These are phyloP conservation scores for Achaetomiella virescens DNA, from an alignment of 495 filamentous ascomycete species.

Conservation along the genomic window DNA sequence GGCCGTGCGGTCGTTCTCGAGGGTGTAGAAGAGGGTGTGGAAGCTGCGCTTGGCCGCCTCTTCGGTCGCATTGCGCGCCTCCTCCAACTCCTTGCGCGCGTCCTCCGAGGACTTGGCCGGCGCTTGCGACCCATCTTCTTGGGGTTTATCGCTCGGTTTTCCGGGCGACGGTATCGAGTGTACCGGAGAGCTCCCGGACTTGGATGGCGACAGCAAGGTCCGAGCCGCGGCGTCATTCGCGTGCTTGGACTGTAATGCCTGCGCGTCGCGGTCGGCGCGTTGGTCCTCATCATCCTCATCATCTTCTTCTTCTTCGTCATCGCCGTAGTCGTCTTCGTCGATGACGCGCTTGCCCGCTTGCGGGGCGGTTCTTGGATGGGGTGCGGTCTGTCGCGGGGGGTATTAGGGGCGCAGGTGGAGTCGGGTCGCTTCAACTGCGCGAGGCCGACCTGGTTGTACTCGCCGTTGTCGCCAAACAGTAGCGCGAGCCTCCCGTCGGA, in stretches of 20 bases:
- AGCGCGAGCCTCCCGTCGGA: slow-evolving; percentile 46
- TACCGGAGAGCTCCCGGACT: slow-evolving; percentile 53
- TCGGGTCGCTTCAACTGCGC: slow-evolving; percentile 32
- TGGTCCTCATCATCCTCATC: slow-evolving; percentile 49
- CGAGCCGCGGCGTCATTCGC: slow-evolving; percentile 41
- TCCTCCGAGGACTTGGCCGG: slow-evolving; percentile 70
- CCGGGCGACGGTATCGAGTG: slow-evolving; percentile 47
- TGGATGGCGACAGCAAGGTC: slow-evolving; percentile 48
- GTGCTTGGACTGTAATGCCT: slow-evolving; percentile 56
- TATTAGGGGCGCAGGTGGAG: slow-evolving; percentile 26
- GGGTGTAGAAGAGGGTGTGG: slow-evolving; percentile 84
- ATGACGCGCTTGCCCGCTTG: slow-evolving; percentile 48
- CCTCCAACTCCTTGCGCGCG: slow-evolving; percentile 85
- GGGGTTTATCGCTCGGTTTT: slow-evolving; percentile 42
- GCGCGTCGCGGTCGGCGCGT: slow-evolving; percentile 43
- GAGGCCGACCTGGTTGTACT: slow-evolving; percentile 38
- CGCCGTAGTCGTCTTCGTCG: slow-evolving; percentile 75
- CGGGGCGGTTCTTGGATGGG: slow-evolving; percentile 43
- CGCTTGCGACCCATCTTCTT: slow-evolving; percentile 37
- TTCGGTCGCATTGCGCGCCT: slow-evolving; percentile 88
- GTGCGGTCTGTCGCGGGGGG: slow-evolving; percentile 44
- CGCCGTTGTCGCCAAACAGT: slow-evolving; percentile 76
- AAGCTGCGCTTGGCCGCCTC: slow-evolving; percentile 85
- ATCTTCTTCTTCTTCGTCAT: slow-evolving; percentile 76
- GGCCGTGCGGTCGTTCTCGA: slow-evolving; percentile 89